Base-by-base conservation (phyloP, 371 early-diverging fungal species). In the Thermomucor indicae-seudaticae region DNA sequence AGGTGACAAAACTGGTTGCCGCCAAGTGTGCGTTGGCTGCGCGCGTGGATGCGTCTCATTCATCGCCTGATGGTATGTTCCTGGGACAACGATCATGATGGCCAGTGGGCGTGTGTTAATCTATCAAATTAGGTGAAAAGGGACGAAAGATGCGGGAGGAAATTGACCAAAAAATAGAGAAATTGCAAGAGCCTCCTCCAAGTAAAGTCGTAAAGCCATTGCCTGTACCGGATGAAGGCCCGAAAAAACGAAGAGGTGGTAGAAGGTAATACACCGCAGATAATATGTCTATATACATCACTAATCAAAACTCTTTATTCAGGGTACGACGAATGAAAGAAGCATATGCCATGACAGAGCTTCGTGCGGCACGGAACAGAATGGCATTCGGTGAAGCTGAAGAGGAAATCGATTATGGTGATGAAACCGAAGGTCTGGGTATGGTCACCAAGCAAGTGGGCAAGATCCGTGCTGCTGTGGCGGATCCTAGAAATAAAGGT, bases 311-410 rank as follows among this genome's bases (percentile, higher is more conserved):
- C 10, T 38, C 10, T 20, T 11, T 35, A 51, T 40, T 32, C 28
- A 85, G 93, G 53, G 90, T 87, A 10, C 81, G 96, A 41, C 81
- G 81, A 68, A 75, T 76, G 43, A 94, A 93, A 64, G 93, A 95
- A 60, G 78, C 86, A 5, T 81, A 85, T 64, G 90, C 89, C 6
- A 69, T 84, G 57, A 91, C 97, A 0, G 98, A 97, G 64, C 78
- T 96, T 27, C 83, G 88, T 41, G 91, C 93, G 56, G 89, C 89
- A 11, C 84, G 87, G 53, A 96, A 97, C 59, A 76, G 97, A 7
- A 83, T 96, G 75, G 82, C 81, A 49, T 98, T 98, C 79, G 95
- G 95, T 38, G 89, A 81, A 34, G 86, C 88, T 24, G 96, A 95
- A 61, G 91, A 94, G 27, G 96, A 96, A 65, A 77, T 89, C 0